phyloP scores from a whole-genome alignment of 345 rosid genomes.

The Pistacia integerrima region DNA sequence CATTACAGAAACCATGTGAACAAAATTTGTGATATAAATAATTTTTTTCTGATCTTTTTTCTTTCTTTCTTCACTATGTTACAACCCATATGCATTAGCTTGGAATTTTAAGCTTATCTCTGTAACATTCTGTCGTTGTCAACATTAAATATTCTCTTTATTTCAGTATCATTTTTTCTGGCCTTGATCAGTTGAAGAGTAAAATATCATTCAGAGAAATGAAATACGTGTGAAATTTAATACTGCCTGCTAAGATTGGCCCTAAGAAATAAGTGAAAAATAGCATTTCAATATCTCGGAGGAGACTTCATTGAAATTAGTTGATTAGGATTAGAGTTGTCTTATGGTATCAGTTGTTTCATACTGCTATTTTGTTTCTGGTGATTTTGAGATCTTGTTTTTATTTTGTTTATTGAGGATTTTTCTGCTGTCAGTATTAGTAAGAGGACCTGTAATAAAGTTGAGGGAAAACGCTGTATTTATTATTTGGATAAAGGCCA shows the following conservation, averaged over 20 bases:
- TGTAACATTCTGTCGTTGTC: background rate
- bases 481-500: too few relatives aligned
- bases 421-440: background rate
- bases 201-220: background rate
- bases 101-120: background rate
- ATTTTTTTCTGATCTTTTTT: background rate
- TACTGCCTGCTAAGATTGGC: background rate
- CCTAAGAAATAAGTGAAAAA: background rate
- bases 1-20: background rate
- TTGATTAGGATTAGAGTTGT: background rate
- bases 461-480: too few relatives aligned
- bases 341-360: too few relatives aligned
- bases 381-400: background rate
- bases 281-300: background rate
- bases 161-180: background rate
- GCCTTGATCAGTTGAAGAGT: background rate
- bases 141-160: background rate
- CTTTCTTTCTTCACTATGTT: background rate
- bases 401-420: background rate
- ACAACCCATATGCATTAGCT: background rate
- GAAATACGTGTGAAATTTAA: slow-evolving; percentile 1
- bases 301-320: background rate
- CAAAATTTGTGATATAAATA: background rate
- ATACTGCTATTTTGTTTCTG: too few relatives aligned
- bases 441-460: background rate